Evolutionary conservation across 2,329 filamentous ascomycete genomes (phyloP), one percentile per base, ranked within the genome.

Genomic region (Alternaria brassicicola): DNA sequence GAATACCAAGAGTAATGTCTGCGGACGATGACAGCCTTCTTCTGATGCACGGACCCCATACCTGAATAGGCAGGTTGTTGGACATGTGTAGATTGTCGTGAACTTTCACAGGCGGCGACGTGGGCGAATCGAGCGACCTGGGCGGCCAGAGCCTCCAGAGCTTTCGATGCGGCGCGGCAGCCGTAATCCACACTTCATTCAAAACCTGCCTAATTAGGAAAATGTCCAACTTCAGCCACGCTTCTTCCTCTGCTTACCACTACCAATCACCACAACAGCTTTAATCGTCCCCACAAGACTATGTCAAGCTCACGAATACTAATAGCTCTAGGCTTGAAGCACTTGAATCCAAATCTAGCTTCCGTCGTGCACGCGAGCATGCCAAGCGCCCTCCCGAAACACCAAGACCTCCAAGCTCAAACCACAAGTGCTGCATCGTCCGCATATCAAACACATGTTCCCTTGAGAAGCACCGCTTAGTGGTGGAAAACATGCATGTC

Each of bases 361-460:
- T 13, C 7, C 8, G 8, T n/a, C 6, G n/a, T 5, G 12, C 17
- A 19, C 26, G 13, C n/a, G 15, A n/a, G n/a, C 0, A 50, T 58
- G 65, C 68, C 68, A 68, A 68, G 67, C 38, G 10, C 19, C 19
- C 19, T 50, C 43, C 62, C 69, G 69, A 74, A 74, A 74, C 71
- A 69, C 61, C 26, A 53, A 46, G 33, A 23, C 47, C 53, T 23
- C 38, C 53, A 52, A 33, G 51, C 63, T 57, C 67, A 73, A 70
- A 75, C 71, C 57, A 47, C 57, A 38, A 39, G 26, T 58, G 72
- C 69, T 48, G 54, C 72, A 75, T 52, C 41, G 57, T 30, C 35
- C 19, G 63, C 65, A 68, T 65, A 68, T 71, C 66, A 71, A 69
- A 75, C 71, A 38, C 48, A 7, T 10, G 13, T 47, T 35, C 30